Conservation (phyloP, 2,329 filamentous ascomycete species). For the Pezicula rhizophila region DNA sequence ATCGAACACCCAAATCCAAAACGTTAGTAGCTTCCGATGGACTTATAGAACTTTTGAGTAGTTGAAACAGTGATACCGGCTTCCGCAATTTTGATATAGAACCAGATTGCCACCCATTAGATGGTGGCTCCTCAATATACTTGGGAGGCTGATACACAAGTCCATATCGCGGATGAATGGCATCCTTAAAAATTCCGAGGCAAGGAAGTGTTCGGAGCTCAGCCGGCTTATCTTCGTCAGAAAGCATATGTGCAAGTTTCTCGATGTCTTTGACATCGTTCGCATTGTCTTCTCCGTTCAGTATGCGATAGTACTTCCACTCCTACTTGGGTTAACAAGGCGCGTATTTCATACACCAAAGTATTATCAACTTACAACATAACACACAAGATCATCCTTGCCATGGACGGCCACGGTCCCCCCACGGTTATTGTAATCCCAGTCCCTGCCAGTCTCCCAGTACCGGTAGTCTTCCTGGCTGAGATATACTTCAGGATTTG, state of each 20-base stretch:
- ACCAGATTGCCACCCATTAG: background rate
- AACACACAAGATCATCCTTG: too few species aligned
- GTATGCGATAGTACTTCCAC: background rate
- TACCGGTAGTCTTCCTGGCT: too few species aligned
- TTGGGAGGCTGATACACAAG: background rate
- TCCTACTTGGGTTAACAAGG: background rate
- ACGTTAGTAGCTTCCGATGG: too few species aligned
- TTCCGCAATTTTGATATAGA: background rate
- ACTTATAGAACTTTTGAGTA: background rate
- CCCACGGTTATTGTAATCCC: too few species aligned
- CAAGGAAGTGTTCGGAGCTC: background rate
- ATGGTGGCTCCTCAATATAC: background rate
- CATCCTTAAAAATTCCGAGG: background rate
- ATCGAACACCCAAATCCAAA: too few species aligned
- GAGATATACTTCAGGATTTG: too few species aligned
- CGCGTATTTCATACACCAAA: too few species aligned
- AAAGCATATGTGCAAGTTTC: background rate
- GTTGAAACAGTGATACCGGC: background rate
- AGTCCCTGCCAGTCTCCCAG: too few species aligned
- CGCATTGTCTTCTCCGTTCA: background rate
- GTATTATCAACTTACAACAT: too few species aligned
- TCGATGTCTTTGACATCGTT: background rate
- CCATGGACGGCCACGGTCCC: too few species aligned
- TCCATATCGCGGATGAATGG: background rate
- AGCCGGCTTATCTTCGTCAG: background rate